Evolutionary conservation across 75 land plant genomes (phyloP).

Genomic region (Pseudotsuga menziesii): DNA sequence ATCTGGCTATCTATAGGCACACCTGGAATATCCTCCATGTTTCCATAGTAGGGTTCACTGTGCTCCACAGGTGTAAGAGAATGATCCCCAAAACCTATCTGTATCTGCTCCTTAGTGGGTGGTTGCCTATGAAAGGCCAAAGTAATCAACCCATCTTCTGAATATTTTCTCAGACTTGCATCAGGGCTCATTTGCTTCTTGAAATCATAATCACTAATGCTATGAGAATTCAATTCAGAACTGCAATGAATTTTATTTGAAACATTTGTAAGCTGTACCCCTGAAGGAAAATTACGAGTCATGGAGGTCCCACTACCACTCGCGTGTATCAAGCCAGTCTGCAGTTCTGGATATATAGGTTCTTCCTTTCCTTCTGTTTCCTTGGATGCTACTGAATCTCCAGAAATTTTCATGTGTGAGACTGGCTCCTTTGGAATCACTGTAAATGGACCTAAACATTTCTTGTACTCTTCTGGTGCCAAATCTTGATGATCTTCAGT

Average conservation of each 20-base stretch:
- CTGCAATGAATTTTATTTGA: neutral
- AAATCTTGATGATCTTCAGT: neutral
- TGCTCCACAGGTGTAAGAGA: conserved; percentile 18
- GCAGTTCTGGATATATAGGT: neutral
- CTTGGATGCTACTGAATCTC: neutral
- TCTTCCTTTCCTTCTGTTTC: neutral
- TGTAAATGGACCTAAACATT: neutral
- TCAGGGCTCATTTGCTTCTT: neutral
- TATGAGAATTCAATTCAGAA: neutral
- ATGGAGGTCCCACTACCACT: neutral
- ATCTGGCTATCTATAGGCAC: conserved; percentile 21
- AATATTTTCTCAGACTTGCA: conserved; percentile 3
- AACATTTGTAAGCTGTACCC: neutral
- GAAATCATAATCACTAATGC: conserved; percentile 2
- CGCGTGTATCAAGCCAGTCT: conserved; percentile 1
- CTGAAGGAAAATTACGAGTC: neutral
- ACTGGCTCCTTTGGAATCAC: neutral
- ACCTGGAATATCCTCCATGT: conserved; percentile 28
- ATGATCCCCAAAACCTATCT: conserved; percentile 11
- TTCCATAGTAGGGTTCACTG: conserved; percentile 34
- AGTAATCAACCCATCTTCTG: conserved; percentile 4
- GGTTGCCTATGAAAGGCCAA: conserved; percentile 41
- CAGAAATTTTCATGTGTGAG: neutral
- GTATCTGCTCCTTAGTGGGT: conserved; percentile 35
- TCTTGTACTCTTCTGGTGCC: neutral